Evolutionary conservation across 2,329 filamentous ascomycete genomes (phyloP).

Genomic region (Fusarium buharicum): DNA sequence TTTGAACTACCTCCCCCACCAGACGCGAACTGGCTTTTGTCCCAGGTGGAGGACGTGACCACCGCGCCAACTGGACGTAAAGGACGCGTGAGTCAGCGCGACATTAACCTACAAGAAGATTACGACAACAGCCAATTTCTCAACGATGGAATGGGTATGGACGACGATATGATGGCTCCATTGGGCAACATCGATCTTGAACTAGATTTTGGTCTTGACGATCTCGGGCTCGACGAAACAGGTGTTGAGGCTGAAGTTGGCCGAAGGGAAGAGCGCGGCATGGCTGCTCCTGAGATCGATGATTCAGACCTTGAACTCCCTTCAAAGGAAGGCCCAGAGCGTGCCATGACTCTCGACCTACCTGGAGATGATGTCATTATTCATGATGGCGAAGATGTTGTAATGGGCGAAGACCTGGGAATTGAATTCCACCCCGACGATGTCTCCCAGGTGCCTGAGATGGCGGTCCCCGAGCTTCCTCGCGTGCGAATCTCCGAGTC

Average conservation of each 20-base stretch:
- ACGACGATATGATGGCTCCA: constrained; percentile 66
- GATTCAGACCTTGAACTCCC: constrained; percentile 69
- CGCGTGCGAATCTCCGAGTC: constrained; percentile 75
- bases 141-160: constrained; percentile 70
- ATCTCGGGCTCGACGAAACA: constrained; percentile 74
- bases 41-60: constrained; percentile 74
- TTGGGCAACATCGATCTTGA: constrained; percentile 77
- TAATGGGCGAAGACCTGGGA: constrained; percentile 67
- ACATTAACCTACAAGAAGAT: constrained; percentile 76
- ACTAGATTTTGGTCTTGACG: constrained; percentile 78
- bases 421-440: constrained; percentile 72
- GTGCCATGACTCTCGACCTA: constrained; percentile 65
- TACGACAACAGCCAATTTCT: constrained; percentile 83
- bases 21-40: constrained; percentile 85
- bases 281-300: constrained; percentile 52
- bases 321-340: constrained; percentile 66
- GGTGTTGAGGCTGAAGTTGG: constrained; percentile 79
- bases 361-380: constrained; percentile 67
- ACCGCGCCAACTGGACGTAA: constrained; percentile 65
- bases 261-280: constrained; percentile 71
- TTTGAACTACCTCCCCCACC: constrained; percentile 82
- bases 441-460: constrained; percentile 65
- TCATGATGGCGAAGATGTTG: constrained; percentile 70
- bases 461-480: constrained; percentile 58
- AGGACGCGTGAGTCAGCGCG: constrained; percentile 67